Conservation (phyloP, 352 stramenopile species). For the Globisporangium mamillatum region DNA sequence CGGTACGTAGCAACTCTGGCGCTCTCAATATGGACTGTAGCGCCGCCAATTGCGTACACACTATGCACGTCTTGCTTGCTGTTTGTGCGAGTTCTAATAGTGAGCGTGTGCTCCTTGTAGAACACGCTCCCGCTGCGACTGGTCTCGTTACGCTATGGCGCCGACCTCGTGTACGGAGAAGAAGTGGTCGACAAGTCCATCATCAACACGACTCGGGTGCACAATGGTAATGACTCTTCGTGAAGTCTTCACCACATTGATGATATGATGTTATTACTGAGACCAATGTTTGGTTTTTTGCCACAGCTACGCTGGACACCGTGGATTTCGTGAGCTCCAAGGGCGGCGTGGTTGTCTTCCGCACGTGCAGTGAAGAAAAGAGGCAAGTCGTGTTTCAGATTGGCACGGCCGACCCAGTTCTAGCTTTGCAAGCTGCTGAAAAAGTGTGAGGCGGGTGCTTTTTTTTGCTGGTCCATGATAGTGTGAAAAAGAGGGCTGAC, state of each 20-base stretch:
- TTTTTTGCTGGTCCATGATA: not conserved
- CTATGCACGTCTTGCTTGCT: not conserved
- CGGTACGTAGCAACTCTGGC: conserved; percentile 42
- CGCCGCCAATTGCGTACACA: not conserved
- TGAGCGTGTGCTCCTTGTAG: conserved; percentile 23
- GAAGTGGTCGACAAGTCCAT: conserved; percentile 95
- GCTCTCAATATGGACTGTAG: not conserved
- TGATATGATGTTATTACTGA: not conserved
- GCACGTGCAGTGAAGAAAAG: conserved; percentile 81
- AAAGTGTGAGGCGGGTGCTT: conserved; percentile 42
- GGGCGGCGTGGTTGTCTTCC: conserved; percentile 81
- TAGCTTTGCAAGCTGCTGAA: conserved; percentile 74
- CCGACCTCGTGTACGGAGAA: conserved; percentile 92
- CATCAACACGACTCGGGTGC: conserved; percentile 67
- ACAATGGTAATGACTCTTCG: conserved; percentile 49
- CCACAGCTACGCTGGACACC: conserved; percentile 61
- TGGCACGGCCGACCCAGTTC: conserved; percentile 71
- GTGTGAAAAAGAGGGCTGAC: not conserved
- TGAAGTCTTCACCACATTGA: too few relatives aligned
- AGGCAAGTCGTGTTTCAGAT: conserved; percentile 89
- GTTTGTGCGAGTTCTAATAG: not conserved
- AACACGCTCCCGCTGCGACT: conserved; percentile 90
- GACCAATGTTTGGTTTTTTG: not conserved
- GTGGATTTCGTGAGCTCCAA: conserved; percentile 91
- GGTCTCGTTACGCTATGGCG: conserved; percentile 90